Base-by-base conservation (phyloP, 805 yeast species). In the Grigorovia yakushimaensis region DNA sequence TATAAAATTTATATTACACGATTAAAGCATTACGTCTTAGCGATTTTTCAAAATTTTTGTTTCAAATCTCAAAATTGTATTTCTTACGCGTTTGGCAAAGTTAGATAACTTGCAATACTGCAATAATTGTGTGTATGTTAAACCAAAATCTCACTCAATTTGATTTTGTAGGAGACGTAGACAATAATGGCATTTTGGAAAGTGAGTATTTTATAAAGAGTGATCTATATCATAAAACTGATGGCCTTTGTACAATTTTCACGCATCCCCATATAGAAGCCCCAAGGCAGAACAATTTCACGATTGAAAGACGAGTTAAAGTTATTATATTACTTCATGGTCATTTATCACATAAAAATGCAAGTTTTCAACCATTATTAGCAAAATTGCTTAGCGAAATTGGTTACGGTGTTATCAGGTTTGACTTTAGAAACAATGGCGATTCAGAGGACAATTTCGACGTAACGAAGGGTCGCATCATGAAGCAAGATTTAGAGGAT, bases 351-450 rank as follows among this genome's bases (percentile, higher is more conserved):
- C 94, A 89, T 60, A 77, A 87, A 54, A 77, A 84, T 67, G 83
- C 86, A 60, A 79, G 86, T 49, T 88, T 83, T 63, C 88, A 83
- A 52, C 74, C 76, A 22, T 55, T 66, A 15, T 63, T 87, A 41
- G 89, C 94, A 0, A 74, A 75, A 23, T 66, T 64, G 22, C 61
- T 89, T 47, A 80, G 88, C 1, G 73, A 74, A 15, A 61, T 74
- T 49, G 95, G 94, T 0, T 68, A 78, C 47, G 78, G 73, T 58
- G 76, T 83, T 3, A 71, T 87, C 44, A 69, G 97, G 53, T 80
- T 88, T 54, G 97, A 89, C 64, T 88, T 89, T 57, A 72, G 96
- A 47, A 84, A 83, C 6, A 82, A 93, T 62, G 98, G 97, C 1
- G 78, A 76, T 48, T 85, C 95, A 3, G 82, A 76, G 21, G 80